A percentile compares a stretch with the other conserved stretches of the same genome.
These are phyloP conservation scores for Sporothrix dimorphospora DNA, from an alignment of 2,329 filamentous ascomycete genomes.

Conservation along the genomic window DNA sequence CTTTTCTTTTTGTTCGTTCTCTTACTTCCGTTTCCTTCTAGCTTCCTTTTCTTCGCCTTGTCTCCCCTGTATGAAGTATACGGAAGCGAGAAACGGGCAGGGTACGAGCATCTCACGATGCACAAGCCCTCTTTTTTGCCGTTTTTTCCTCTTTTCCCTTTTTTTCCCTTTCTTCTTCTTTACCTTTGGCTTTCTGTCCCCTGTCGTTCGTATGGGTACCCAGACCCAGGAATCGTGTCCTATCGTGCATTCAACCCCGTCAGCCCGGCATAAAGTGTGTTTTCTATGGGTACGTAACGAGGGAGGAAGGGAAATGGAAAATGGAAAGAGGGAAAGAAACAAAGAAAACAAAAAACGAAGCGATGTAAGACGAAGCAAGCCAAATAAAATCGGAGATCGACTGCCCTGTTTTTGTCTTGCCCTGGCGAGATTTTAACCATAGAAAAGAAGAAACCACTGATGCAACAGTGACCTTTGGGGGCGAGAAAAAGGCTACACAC, in stretches of 20 bases:
- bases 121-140: slow-evolving; percentile 13
- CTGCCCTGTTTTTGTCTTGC: slow-evolving; percentile 14
- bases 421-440: background rate
- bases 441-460: background rate
- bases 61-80: slow-evolving; percentile 18
- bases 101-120: background rate
- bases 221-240: background rate
- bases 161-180: background rate
- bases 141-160: background rate
- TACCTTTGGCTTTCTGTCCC: background rate
- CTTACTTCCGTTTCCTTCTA: background rate
- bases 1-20: background rate
- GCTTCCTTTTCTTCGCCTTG: background rate
- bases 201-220: background rate
- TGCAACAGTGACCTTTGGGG: background rate
- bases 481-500: background rate
- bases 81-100: slow-evolving; percentile 12
- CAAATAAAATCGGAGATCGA: slow-evolving; percentile 22
- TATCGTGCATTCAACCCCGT: slow-evolving; percentile 17
- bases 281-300: slow-evolving; percentile 22
- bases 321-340: background rate
- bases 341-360: background rate
- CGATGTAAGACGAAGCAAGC: slow-evolving; percentile 22
- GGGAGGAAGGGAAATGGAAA: background rate
- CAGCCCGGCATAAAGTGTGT: slow-evolving; percentile 23